Percentiles rank a stretch among this genome's conserved stretches.
Conservation (phyloP, 2,329 filamentous ascomycete genomes). For the Apiospora hydei region DNA sequence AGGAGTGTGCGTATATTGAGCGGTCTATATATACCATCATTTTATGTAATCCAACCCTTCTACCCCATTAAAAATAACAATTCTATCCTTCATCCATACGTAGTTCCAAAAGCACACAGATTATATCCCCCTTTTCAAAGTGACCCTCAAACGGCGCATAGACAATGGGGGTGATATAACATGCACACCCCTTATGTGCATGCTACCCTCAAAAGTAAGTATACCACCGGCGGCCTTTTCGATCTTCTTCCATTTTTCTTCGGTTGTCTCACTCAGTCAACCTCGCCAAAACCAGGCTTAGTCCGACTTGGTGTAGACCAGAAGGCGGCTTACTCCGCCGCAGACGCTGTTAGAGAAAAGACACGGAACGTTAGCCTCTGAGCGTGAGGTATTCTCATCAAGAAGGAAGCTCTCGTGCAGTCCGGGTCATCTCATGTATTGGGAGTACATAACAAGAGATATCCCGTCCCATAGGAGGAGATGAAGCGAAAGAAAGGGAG, state of each 20-base stretch:
- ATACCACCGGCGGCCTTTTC: not conserved
- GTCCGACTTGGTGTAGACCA: not conserved
- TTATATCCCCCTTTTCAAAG: not conserved
- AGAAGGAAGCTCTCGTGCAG: not conserved
- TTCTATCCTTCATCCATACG: not conserved
- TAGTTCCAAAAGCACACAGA: not conserved
- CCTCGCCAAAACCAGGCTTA: not conserved
- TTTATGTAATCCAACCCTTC: not conserved
- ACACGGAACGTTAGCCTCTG: not conserved
- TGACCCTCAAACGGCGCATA: not conserved
- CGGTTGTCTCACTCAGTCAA: not conserved
- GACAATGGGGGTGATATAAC: not conserved
- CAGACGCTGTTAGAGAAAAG: not conserved
- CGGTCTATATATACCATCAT: not conserved
- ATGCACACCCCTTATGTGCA: not conserved
- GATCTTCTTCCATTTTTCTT: not conserved
- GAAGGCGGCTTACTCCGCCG: slow-evolving; percentile 3
- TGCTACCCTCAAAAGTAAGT: not conserved
- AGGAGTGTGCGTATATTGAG: not conserved
- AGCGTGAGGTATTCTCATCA: not conserved
- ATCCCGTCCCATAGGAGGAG: not conserved
- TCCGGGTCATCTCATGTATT: too few species aligned
- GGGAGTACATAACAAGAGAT: not conserved
- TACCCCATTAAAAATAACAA: not conserved
- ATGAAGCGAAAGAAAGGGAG: not conserved